Evolutionary conservation across 345 rosid species (phyloP), one percentile per base, ranked within the genome.

Genomic region (Populus tremula): DNA sequence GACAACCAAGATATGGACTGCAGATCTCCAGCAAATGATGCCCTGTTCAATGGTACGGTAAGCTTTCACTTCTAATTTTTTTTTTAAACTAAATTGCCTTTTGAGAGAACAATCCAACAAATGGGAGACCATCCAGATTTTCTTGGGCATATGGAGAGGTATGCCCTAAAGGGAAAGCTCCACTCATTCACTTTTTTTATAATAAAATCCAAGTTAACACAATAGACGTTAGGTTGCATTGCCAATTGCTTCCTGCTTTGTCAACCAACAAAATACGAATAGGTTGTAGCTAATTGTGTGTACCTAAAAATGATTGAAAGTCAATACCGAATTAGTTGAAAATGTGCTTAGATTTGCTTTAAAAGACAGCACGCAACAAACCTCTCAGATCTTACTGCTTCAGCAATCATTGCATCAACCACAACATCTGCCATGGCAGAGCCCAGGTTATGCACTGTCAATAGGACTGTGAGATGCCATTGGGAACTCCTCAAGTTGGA

Each of bases 361-460:
- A 74, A 45, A 1, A 74, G 76, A 43, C 0, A 41, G 23, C 49
- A 63, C 18, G 6, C 11, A 76, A 76, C 87, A 39, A 84, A 96
- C 99, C 87, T 74, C 78, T 96, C 97, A 35, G 66, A 79, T 83
- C 93, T 87, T 72, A 90, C 93, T 18, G 99, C 96, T 88, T 96
- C 98, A 8, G 99, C 99, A 20, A 92, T 92, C 99, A 96, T 96
- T 63, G 97, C 99, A 84, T 93, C 99, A 16, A 93, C 81, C 76
- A 96, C 98, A 80, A 92, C 98, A 89, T 96, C 98, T 33, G 97
- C 97, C 97, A 93, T 92, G 12, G 98, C 99, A 8, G 97, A 90
- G 67, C 98, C 99, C 10, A 96, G 84, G 79, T 96, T 96, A 80
- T 96, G 99, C 54, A 91, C 67, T 20, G 98, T 96, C 88, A 96